Evolutionary conservation across 495 filamentous ascomycete genomes (phyloP), one percentile per base, ranked within the genome.

Genomic region (Penicillium lividum): DNA sequence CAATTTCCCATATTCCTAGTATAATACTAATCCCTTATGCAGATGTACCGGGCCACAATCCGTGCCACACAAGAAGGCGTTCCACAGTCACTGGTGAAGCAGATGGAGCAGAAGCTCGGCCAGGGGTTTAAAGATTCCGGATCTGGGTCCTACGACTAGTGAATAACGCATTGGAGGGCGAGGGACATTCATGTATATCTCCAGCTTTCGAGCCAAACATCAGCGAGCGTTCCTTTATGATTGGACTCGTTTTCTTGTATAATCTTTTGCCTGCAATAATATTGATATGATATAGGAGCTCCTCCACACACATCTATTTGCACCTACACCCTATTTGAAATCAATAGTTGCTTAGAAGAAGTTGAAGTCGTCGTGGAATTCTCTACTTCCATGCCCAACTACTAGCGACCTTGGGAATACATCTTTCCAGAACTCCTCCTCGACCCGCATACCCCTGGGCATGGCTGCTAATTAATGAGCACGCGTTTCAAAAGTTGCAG

Each of bases 11-110:
- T 34, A 25, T 2, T 16, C 10, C 7, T 1, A n/a, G 22, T 9
- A 16, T 36, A 3, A 38, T 38, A 30, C 51, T 64, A 59, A 46
- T 47, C 30, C 0, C 8, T 3, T 58, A 30, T 59, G 30, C 68
- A 98, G 94, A 96, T 97, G 90, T 89, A 93, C 62, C 92, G 95
- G 15, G 80, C 97, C 53, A 99, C 95, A 4, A 89, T 99, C 59
- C 82, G 95, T 51, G 95, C 95, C 11, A 99, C 95, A 3, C 92
- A 98, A 61, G 95, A 98, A 62, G 79, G 73, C 11, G 88, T 97
- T 3, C 92, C 94, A 13, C 86, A 88, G 11, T 79, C 91, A 30
- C 65, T 99, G 53, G 76, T 90, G 58, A 93, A 89, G 67, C 71
- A 91, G 52, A 95, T 98, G 91, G 89, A 94, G 68, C 90, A 93